phyloP scores from a whole-genome alignment of 768 basidiomycete species.

The Termitomyces sp. region DNA sequence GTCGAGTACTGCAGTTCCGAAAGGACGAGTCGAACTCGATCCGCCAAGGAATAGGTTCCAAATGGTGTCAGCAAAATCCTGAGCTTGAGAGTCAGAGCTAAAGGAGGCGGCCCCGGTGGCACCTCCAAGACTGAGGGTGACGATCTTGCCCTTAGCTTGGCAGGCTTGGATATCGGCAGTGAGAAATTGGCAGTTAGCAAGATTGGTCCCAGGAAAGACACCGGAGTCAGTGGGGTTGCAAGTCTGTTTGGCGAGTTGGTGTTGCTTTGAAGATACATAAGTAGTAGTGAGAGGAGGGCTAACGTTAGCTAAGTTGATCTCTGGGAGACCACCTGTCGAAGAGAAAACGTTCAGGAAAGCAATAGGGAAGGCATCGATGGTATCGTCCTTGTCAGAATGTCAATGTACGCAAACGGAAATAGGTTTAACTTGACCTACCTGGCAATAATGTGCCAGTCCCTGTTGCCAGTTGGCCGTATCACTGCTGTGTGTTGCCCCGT shows the following conservation, averaged over 20 bases:
- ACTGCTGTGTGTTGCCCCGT: conserved; percentile 46
- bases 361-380: conserved; percentile 54
- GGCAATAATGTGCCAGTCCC: conserved; percentile 56
- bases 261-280: neutral
- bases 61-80: conserved; percentile 50
- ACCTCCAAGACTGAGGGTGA: conserved; percentile 47
- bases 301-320: conserved; percentile 59
- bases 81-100: conserved; percentile 43
- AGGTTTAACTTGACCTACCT: conserved; percentile 13
- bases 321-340: conserved; percentile 50
- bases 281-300: neutral
- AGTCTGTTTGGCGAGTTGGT: conserved; percentile 25
- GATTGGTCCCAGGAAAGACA: conserved; percentile 48
- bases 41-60: no score
- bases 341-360: conserved; percentile 62
- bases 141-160: conserved; percentile 47
- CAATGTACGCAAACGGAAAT: neutral
- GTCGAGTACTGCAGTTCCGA: no score
- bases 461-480: conserved; percentile 56
- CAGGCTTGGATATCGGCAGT: conserved; percentile 53
- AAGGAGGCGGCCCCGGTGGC: conserved; percentile 50
- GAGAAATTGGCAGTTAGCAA: conserved; percentile 54
- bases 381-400: conserved; percentile 37
- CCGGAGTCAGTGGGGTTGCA: conserved; percentile 40
- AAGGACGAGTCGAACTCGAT: no score